These are phyloP conservation scores for Conoideocrella luteorostrata DNA, from an alignment of 2,329 filamentous ascomycete genomes.

Conservation along the genomic window DNA sequence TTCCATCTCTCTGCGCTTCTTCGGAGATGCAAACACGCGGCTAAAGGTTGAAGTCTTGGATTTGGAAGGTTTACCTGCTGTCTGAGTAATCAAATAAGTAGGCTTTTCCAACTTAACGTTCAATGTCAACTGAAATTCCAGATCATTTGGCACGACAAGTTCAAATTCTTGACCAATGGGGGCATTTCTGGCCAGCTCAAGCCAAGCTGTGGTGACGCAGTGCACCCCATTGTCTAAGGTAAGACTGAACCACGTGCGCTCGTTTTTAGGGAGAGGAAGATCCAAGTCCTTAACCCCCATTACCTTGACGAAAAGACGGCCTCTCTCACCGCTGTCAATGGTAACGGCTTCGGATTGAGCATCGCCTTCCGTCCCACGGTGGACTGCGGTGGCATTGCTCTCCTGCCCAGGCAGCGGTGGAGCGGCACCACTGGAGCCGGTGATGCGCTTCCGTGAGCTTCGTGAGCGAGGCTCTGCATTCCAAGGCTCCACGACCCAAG, in stretches of 20 bases:
- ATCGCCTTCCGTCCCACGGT: slow-evolving; percentile 65
- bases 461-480: slow-evolving; percentile 69
- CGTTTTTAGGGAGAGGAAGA: slow-evolving; percentile 81
- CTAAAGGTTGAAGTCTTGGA: slow-evolving; percentile 85
- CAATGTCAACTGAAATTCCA: slow-evolving; percentile 97
- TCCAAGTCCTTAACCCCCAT: slow-evolving; percentile 95
- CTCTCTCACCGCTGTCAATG: slow-evolving; percentile 79
- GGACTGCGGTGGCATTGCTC: slow-evolving; percentile 65
- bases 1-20: slow-evolving; percentile 94
- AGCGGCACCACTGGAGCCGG: slow-evolving; percentile 49
- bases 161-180: slow-evolving; percentile 98
- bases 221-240: slow-evolving; percentile 98
- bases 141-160: slow-evolving; percentile 89
- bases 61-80: slow-evolving; percentile 53
- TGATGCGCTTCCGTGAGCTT: slow-evolving; percentile 49
- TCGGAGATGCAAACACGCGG: slow-evolving; percentile 86
- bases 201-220: slow-evolving; percentile 93
- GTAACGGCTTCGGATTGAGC: slow-evolving; percentile 47
- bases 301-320: slow-evolving; percentile 95
- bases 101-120: slow-evolving; percentile 91
- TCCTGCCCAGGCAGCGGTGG: slow-evolving; percentile 85
- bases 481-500: slow-evolving; percentile 97
- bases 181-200: slow-evolving; percentile 84
- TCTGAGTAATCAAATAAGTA: slow-evolving; percentile 49
- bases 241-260: slow-evolving; percentile 88